Conservation (phyloP, 1,139 yeast genomes). For the Yamadazyma conglobata region DNA sequence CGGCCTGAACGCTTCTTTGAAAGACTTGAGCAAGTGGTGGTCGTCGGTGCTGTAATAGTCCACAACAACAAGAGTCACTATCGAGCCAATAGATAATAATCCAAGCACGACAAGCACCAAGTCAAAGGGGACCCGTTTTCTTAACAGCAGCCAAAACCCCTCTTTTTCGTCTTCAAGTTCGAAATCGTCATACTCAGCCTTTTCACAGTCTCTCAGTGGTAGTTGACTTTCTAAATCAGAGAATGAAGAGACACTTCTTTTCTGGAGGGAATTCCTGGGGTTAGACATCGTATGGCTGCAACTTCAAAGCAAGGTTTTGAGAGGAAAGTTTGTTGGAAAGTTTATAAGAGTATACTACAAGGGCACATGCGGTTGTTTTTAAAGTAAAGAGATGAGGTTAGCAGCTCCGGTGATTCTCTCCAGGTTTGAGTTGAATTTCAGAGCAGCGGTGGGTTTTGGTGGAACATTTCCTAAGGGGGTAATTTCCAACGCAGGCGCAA, state of each 20-base stretch:
- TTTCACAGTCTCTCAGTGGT: conserved; percentile 1
- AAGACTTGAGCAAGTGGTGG: not conserved
- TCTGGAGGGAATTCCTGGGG: conserved; percentile 10
- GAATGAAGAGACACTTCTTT: conserved; percentile 13
- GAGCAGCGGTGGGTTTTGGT: too few relatives aligned
- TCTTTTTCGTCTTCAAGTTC: conserved; percentile 1
- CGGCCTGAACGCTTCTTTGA: not conserved
- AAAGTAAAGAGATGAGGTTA: too few relatives aligned
- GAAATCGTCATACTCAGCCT: conserved; percentile 1
- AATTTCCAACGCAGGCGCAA: too few relatives aligned
- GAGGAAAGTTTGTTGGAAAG: too few relatives aligned
- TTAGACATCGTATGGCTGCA: too few relatives aligned
- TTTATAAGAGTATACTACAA: too few relatives aligned
- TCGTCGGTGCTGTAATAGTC: conserved; percentile 1
- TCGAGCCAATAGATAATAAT: conserved; percentile 11
- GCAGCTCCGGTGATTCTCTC: too few relatives aligned
- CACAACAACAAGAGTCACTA: conserved; percentile 11
- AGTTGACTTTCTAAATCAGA: conserved; percentile 8
- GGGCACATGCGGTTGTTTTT: too few relatives aligned
- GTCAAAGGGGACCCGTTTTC: conserved; percentile 6
- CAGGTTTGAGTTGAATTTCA: too few relatives aligned
- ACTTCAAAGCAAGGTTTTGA: too few relatives aligned
- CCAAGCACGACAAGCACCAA: conserved; percentile 9
- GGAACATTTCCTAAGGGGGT: too few relatives aligned
- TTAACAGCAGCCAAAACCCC: too few relatives aligned